These are phyloP conservation scores for Suhomyces bolitotheri DNA, from an alignment of 1,139 yeast species.

Conservation along the genomic window DNA sequence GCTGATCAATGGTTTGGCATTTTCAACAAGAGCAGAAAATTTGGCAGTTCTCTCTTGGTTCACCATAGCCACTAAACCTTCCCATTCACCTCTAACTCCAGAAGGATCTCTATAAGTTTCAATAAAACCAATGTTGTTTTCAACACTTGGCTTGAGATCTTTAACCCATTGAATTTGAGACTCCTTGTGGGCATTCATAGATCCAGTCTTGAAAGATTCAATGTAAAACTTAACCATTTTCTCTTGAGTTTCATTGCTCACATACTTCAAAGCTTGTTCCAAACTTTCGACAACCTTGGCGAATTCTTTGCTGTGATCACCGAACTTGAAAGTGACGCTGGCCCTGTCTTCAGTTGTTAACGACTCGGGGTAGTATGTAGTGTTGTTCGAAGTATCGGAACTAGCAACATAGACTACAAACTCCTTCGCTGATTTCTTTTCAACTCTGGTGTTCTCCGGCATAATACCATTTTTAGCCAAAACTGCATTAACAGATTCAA, in stretches of 20 bases:
- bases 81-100: constrained; percentile 94
- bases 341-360: constrained; percentile 30
- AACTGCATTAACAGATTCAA: constrained; percentile 63
- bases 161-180: constrained; percentile 88
- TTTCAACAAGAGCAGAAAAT: constrained; percentile 65
- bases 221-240: constrained; percentile 66
- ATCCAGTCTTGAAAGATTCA: constrained; percentile 74
- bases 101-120: constrained; percentile 92
- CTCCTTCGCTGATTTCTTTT: constrained; percentile 44
- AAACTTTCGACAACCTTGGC: constrained; percentile 56
- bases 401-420: constrained; percentile 66
- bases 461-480: constrained; percentile 62
- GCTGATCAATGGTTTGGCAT: constrained; percentile 64
- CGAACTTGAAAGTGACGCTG: constrained; percentile 58
- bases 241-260: constrained; percentile 71
- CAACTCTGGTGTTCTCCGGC: constrained; percentile 83
- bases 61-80: constrained; percentile 89
- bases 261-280: constrained; percentile 56
- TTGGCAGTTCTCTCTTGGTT: constrained; percentile 83
- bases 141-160: constrained; percentile 80
- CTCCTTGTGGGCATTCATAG: constrained; percentile 80
- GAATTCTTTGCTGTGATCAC: constrained; percentile 75
- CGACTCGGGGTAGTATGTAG: constrained; percentile 41
- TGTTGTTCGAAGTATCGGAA: constrained; percentile 44
- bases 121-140: constrained; percentile 84